phyloP scores from a whole-genome alignment of 495 filamentous ascomycete genomes.

The Lindgomyces ingoldianus region DNA sequence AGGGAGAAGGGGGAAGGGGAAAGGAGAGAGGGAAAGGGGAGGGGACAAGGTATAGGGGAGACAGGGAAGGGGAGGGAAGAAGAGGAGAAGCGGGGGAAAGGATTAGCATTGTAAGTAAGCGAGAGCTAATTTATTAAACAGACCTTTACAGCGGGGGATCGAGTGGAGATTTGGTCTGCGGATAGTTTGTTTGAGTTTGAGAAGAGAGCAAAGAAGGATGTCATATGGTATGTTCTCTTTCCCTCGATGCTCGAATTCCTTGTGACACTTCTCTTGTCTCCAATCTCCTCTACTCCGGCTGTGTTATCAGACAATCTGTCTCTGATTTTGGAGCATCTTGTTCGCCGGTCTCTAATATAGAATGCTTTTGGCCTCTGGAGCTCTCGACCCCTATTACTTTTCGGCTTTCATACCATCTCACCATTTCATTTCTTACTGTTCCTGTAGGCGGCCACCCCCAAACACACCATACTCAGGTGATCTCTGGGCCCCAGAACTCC shows the following conservation, averaged over 20 bases:
- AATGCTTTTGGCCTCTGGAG: background rate
- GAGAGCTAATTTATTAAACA: background rate
- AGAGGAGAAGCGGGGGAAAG: too few relatives aligned
- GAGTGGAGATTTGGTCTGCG: conserved; percentile 42
- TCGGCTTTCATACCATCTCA: background rate
- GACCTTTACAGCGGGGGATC: conserved; percentile 42
- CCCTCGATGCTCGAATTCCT: background rate
- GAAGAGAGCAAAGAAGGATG: conserved; percentile 25
- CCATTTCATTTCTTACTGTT: background rate
- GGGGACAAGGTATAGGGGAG: too few relatives aligned
- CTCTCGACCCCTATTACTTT: background rate
- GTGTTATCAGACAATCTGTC: too few relatives aligned
- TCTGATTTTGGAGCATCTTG: too few relatives aligned
- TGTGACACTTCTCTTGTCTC: background rate
- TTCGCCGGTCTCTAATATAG: too few relatives aligned
- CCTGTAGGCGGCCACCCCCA: conserved; percentile 34
- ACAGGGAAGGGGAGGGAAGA: too few relatives aligned
- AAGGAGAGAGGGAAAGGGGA: conserved; percentile 1
- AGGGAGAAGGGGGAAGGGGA: conserved; percentile 1
- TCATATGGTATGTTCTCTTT: conserved; percentile 32
- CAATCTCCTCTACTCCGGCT: background rate
- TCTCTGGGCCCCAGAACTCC: conserved; percentile 46
- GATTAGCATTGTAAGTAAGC: background rate
- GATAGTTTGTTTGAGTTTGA: conserved; percentile 35
- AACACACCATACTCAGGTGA: conserved; percentile 34